Evolutionary conservation across 495 filamentous ascomycete species (phyloP).

Genomic region (Neurospora sp.): DNA sequence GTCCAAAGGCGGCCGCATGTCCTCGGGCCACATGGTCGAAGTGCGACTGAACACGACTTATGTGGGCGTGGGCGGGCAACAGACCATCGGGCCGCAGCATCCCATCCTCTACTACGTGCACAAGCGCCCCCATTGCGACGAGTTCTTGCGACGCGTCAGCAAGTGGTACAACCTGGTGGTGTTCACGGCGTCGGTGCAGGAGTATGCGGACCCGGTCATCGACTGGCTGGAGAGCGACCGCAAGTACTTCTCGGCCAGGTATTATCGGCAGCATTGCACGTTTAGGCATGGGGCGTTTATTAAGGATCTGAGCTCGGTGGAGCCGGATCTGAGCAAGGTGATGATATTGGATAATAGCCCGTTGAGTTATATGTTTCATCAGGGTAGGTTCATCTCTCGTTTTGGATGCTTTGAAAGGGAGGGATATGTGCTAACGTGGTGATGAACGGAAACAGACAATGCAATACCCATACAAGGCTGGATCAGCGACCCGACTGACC

Average conservation of each 20-base stretch:
- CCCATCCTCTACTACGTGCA: slow-evolving; percentile 98
- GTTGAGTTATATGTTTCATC: slow-evolving; percentile 96
- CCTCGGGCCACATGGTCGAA: slow-evolving; percentile 96
- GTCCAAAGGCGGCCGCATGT: slow-evolving; percentile 92
- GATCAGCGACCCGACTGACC: slow-evolving; percentile 86
- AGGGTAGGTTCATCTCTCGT: too few relatives aligned
- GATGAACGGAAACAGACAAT: slow-evolving; percentile 65
- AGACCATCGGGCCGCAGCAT: slow-evolving; percentile 72
- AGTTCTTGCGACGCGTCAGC: slow-evolving; percentile 82
- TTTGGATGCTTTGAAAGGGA: too few relatives aligned
- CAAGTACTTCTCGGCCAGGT: slow-evolving; percentile 86
- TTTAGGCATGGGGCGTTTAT: slow-evolving; percentile 92
- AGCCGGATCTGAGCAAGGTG: slow-evolving; percentile 91
- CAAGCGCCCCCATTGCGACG: slow-evolving; percentile 93
- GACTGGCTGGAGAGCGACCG: slow-evolving; percentile 97
- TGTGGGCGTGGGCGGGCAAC: slow-evolving; percentile 50
- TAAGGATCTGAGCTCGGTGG: slow-evolving; percentile 92
- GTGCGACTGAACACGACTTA: slow-evolving; percentile 71
- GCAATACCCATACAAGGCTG: slow-evolving; percentile 89
- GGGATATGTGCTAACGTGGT: too few relatives aligned
- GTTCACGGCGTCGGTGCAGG: slow-evolving; percentile 95
- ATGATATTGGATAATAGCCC: slow-evolving; percentile 99
- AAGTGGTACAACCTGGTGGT: slow-evolving; percentile 98
- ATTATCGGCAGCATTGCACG: slow-evolving; percentile 95
- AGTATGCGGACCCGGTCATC: slow-evolving; percentile 97